These are phyloP conservation scores for Botrytis sinoallii DNA, from an alignment of 2,329 filamentous ascomycete genomes.

Conservation along the genomic window DNA sequence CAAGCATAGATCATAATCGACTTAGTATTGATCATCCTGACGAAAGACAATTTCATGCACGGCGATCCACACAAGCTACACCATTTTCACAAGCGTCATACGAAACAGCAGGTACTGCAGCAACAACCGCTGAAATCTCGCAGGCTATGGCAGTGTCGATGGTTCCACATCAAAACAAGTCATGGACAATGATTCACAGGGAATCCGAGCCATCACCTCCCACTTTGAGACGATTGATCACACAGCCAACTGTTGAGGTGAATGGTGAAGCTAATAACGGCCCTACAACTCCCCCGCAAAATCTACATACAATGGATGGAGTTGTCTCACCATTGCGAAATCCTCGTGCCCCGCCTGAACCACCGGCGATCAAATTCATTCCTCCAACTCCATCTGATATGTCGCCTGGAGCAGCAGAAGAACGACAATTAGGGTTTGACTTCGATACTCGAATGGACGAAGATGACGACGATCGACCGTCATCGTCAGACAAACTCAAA, in stretches of 20 bases:
- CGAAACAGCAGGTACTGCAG: conserved; percentile 53
- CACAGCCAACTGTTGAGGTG: conserved; percentile 27
- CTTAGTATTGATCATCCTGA: conserved; percentile 37
- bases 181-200: conserved; percentile 32
- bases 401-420: conserved; percentile 53
- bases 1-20: conserved; percentile 49
- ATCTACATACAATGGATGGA: conserved; percentile 47
- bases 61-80: conserved; percentile 55
- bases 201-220: conserved; percentile 10
- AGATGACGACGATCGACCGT: conserved; percentile 39
- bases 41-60: conserved; percentile 40
- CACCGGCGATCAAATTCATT: conserved; percentile 58
- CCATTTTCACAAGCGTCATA: conserved; percentile 61
- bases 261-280: conserved; percentile 41
- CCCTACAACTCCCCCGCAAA: conserved; percentile 53
- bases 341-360: conserved; percentile 56
- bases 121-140: conserved; percentile 55
- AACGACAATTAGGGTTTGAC: conserved; percentile 52
- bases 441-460: conserved; percentile 12
- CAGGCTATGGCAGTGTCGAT: conserved; percentile 62
- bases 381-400: conserved; percentile 60
- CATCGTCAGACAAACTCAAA: conserved; percentile 42
- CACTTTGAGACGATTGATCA: conserved; percentile 17
- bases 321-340: conserved; percentile 62
- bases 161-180: conserved; percentile 63